Conservation (phyloP, 2,329 filamentous ascomycete genomes). For the Scopulariopsis brevicaulis region DNA sequence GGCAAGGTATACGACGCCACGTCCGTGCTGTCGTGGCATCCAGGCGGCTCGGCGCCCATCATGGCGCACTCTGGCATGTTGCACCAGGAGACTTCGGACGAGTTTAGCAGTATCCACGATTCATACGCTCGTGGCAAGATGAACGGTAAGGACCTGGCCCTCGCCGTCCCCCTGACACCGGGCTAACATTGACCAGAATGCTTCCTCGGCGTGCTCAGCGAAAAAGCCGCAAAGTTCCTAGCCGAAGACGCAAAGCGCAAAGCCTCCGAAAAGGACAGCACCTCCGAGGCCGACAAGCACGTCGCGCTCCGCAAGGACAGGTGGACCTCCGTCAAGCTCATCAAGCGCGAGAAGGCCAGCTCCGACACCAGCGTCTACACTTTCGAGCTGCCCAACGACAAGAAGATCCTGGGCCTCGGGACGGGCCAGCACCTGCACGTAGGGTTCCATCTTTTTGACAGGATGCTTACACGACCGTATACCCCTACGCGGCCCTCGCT, state of each 20-base stretch:
- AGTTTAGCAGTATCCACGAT: constrained; percentile 38
- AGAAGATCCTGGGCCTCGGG: constrained; percentile 11
- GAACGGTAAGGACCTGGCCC: constrained; percentile 16
- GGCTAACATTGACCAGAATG: constrained; percentile 25
- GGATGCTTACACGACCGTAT: constrained; percentile 37
- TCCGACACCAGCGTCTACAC: constrained; percentile 32
- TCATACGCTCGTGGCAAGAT: constrained; percentile 37
- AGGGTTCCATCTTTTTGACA: constrained; percentile 38
- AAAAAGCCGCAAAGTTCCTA: constrained; percentile 34
- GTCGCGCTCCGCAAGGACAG: constrained; percentile 26
- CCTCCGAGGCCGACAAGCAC: constrained; percentile 12
- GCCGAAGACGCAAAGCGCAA: constrained; percentile 16
- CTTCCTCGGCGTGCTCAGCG: constrained; percentile 32
- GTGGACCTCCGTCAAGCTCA: constrained; percentile 32
- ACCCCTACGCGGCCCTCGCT: constrained; percentile 35
- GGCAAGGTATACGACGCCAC: constrained; percentile 39
- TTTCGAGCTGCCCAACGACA: constrained; percentile 26
- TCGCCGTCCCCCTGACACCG: background rate
- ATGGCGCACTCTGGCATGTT: constrained; percentile 36
- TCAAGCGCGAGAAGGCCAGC: constrained; percentile 19
- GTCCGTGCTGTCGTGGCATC: constrained; percentile 33
- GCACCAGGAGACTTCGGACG: constrained; percentile 33
- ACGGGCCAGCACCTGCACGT: constrained; percentile 41
- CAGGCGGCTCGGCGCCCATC: constrained; percentile 33
- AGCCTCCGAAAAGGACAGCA: background rate